Percentiles rank a stretch among this genome's conserved stretches.
Conservation (phyloP, 2,329 filamentous ascomycete species). For the Diaporthe citriasiana region DNA sequence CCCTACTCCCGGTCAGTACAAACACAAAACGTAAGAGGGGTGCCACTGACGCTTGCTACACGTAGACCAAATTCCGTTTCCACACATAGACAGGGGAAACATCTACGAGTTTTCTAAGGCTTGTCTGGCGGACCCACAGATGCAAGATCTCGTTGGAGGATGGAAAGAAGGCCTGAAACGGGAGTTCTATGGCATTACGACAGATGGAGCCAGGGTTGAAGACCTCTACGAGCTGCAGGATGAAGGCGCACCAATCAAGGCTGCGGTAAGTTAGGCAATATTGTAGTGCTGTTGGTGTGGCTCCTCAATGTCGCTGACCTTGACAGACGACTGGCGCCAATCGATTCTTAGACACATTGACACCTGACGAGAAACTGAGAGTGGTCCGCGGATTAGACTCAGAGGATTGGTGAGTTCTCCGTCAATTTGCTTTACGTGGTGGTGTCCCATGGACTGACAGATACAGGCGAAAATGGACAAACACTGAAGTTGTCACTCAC, state of each 20-base stretch:
- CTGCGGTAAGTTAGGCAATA: neutral
- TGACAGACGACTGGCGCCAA: neutral
- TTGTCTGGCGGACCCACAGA: neutral
- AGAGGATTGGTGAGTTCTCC: neutral
- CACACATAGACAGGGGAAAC: neutral
- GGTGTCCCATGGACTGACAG: neutral
- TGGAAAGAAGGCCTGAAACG: neutral
- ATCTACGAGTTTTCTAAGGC: neutral
- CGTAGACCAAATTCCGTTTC: neutral
- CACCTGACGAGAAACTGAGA: neutral
- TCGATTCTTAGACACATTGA: neutral
- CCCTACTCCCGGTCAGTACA: neutral
- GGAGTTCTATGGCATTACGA: neutral
- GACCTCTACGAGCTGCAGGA: constrained; percentile 2
- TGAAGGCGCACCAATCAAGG: neutral
- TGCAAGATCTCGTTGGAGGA: neutral
- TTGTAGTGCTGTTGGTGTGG: too few species aligned
- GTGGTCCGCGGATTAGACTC: neutral
- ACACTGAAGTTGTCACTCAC: neutral
- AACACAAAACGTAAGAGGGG: neutral
- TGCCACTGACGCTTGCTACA: neutral
- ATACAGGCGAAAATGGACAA: constrained; percentile 10
- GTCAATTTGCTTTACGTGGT: neutral
- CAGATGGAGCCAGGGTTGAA: neutral
- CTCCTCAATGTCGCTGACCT: neutral